A percentile compares a stretch with the other conserved stretches of the same genome.
These are phyloP conservation scores for Colletotrichum gloeosporioides DNA, from an alignment of 2,329 filamentous ascomycete species.

Conservation along the genomic window DNA sequence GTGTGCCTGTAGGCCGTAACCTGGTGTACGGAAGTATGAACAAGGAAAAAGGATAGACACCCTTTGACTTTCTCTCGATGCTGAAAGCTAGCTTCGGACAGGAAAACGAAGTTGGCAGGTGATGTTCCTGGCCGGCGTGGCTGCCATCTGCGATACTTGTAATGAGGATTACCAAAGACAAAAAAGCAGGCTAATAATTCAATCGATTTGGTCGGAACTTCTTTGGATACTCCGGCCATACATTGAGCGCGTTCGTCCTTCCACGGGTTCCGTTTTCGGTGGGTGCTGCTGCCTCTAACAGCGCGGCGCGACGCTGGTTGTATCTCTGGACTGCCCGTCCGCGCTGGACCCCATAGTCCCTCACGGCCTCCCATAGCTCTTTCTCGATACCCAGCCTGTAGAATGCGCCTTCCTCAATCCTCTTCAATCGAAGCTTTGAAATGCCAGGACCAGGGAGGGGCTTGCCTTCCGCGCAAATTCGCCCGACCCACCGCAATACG, in stretches of 20 bases:
- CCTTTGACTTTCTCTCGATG: background rate
- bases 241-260: background rate
- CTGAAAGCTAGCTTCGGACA: background rate
- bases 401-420: background rate
- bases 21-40: background rate
- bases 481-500: background rate
- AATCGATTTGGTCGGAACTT: too few species aligned
- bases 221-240: background rate
- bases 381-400: background rate
- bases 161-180: background rate
- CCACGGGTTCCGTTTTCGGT: background rate
- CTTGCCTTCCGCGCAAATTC: background rate
- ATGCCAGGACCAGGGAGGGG: background rate
- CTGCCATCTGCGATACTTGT: background rate
- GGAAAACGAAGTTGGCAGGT: background rate
- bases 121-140: background rate
- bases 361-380: background rate
- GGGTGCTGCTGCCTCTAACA: background rate
- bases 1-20: background rate
- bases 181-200: background rate
- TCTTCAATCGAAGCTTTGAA: background rate
- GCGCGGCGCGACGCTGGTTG: background rate
- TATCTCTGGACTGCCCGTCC: background rate
- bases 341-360: background rate
- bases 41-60: accelerated